Evolutionary conservation across 345 rosid species (phyloP).

Genomic region (Acer negundo): DNA sequence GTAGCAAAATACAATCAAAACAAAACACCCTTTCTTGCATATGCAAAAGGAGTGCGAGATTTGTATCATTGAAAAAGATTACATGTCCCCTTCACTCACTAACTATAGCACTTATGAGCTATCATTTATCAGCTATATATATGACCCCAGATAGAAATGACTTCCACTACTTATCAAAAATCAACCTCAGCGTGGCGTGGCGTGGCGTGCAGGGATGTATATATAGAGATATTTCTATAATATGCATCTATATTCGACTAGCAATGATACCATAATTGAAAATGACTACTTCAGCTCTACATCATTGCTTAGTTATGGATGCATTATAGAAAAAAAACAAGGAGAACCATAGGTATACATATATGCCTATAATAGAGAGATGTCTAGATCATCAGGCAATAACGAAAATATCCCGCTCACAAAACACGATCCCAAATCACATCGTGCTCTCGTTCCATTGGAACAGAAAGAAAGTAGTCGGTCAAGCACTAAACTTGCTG

Average conservation of each 20-base stretch:
- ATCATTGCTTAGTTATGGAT: background rate
- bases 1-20: background rate
- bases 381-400: background rate
- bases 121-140: background rate
- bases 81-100: background rate
- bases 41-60: background rate
- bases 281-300: background rate
- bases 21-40: background rate
- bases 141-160: background rate
- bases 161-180: conserved; percentile 12
- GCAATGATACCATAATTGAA: background rate
- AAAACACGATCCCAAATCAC: background rate
- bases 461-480: background rate
- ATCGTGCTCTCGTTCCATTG: background rate
- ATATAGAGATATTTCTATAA: background rate
- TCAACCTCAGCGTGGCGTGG: background rate
- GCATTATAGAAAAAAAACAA: background rate
- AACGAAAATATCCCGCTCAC: background rate
- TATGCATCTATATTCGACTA: background rate
- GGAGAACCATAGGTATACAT: background rate
- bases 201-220: background rate
- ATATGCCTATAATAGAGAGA: background rate
- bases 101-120: background rate
- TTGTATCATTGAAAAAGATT: background rate
- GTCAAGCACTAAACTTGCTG: background rate